These are phyloP conservation scores for Botrytis squamosa DNA, from an alignment of 2,329 filamentous ascomycete species.

Conservation along the genomic window DNA sequence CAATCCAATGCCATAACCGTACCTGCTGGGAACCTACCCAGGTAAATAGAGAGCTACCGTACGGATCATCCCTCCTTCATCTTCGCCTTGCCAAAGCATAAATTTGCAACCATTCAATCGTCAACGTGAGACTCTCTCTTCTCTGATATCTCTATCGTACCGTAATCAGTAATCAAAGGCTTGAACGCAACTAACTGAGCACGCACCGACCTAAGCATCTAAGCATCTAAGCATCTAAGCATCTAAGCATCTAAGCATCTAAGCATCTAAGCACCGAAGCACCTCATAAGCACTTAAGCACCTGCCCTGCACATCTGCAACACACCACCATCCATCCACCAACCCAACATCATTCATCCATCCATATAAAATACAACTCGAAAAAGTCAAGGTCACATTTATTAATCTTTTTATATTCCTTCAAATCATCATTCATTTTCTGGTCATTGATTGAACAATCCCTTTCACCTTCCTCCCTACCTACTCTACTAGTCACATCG, in stretches of 20 bases:
- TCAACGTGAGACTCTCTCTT: background rate
- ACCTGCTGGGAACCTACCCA: background rate
- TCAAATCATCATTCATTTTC: background rate
- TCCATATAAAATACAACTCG: background rate
- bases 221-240: background rate
- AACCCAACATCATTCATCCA: background rate
- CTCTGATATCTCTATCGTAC: no score
- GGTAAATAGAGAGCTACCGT: background rate
- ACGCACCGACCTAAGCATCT: background rate
- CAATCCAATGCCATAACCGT: background rate
- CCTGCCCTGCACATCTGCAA: background rate
- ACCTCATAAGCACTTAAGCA: background rate
- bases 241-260: background rate
- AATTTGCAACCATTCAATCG: background rate
- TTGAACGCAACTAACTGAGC: background rate
- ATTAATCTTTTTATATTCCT: background rate
- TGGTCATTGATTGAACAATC: background rate
- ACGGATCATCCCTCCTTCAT: slow-evolving; percentile 1
- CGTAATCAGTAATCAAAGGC: background rate
- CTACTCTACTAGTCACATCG: background rate
- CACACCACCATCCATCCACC: no score
- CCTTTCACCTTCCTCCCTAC: slow-evolving; percentile 1
- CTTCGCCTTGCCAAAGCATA: slow-evolving; percentile 4
- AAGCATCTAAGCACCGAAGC: background rate
- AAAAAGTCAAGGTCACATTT: background rate